phyloP scores from a whole-genome alignment of 1,284 basidiomycete genomes.

The Retiboletus fuscus region DNA sequence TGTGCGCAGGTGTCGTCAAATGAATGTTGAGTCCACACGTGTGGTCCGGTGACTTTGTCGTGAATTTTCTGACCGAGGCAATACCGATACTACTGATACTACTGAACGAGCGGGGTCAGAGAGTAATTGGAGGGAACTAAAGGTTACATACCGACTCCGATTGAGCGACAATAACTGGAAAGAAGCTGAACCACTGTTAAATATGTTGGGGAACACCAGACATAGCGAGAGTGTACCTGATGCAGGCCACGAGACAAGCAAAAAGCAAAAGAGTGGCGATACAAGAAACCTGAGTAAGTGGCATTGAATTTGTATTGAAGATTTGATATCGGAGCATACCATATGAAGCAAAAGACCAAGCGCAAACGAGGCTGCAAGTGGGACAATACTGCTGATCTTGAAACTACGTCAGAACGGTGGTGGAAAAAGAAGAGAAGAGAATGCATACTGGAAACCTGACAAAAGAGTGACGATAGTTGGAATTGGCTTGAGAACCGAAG shows the following conservation, averaged over 20 bases:
- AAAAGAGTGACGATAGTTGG: slow-evolving; percentile 39
- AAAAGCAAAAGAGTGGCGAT: background rate
- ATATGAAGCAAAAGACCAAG: background rate
- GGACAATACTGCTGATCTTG: background rate
- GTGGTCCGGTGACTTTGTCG: slow-evolving; percentile 20
- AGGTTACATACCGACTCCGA: slow-evolving; percentile 18
- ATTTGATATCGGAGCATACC: slow-evolving; percentile 2
- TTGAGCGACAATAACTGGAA: slow-evolving; percentile 7
- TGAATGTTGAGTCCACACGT: slow-evolving; percentile 27
- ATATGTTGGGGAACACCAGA: background rate
- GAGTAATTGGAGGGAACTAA: too few relatives aligned
- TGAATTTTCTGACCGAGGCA: slow-evolving; percentile 32
- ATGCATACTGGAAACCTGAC: slow-evolving; percentile 1
- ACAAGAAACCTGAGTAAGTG: background rate
- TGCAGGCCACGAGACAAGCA: background rate
- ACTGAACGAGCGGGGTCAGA: slow-evolving; percentile 8
- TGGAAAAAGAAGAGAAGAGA: background rate
- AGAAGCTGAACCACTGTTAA: slow-evolving; percentile 1
- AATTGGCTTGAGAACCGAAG: slow-evolving; percentile 8
- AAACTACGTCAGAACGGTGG: background rate
- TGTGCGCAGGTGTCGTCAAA: slow-evolving; percentile 30
- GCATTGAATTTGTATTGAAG: too few relatives aligned
- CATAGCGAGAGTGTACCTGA: background rate
- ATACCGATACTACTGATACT: slow-evolving; percentile 20
- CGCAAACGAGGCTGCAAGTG: background rate